Base-by-base conservation (phyloP, 495 filamentous ascomycete species). In the Aspergillus bridgeri region DNA sequence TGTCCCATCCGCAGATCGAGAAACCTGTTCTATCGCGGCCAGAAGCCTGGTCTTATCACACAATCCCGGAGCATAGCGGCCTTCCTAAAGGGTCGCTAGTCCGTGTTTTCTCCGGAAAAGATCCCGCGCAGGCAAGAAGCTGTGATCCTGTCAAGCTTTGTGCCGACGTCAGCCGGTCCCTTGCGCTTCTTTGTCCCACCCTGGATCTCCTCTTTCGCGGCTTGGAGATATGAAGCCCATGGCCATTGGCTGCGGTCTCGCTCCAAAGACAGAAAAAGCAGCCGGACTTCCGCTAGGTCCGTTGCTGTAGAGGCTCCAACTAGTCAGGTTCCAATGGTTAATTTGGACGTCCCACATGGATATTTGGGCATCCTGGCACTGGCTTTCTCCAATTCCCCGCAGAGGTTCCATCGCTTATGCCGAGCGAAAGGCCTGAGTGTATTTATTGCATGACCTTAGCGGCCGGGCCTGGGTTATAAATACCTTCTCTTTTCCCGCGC, bases 241-340 rank as follows among this genome's bases (percentile, higher is more conserved):
- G n/a, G 6, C 42, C 21, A 57, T 48, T 57, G 54, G 54, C 27
- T 22, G 7, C n/a, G 23, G 19, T 6, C 19, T 23, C 19, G 33
- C 33, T 38, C 33, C 33, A 38, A 15, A 11, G 3, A 11, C 33
- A 38, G 11, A 38, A 11, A 38, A 38, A 13, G 33, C n/a, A 38
- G 13, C 13, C 33, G 33, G 33, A 15, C 33, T 38, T 38, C 33
- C 33, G 33, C 11, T 38, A 38, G 33, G 33, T 9, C 13, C 33
- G 8, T 38, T 38, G 33, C 33, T 38, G 33, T 38, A 38, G 33
- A 38, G 9, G 33, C 8, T 38, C 13, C 33, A 15, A 38, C 33
- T 38, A 15, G 33, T 38, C 33, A 38, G 33, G n/a, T 27, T 51
- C 48, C 52, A 45, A 45, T n/a, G 25, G 42, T 54, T 19, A 24